Conservation (phyloP, 2,329 filamentous ascomycete genomes). For the Cordyceps militaris region DNA sequence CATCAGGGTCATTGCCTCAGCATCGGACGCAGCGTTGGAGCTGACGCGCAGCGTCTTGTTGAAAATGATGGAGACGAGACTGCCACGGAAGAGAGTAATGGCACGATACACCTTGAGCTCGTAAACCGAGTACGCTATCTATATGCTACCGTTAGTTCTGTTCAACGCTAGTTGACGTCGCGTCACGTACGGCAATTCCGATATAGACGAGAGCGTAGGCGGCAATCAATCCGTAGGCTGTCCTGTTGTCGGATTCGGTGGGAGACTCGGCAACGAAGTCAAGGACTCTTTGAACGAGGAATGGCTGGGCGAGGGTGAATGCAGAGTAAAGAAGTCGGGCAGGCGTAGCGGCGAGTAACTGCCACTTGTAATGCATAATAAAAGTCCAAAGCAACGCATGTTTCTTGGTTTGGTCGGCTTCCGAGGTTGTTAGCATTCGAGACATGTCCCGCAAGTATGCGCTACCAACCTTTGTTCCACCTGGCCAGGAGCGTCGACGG, state of each 20-base stretch:
- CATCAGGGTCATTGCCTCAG: constrained; percentile 35
- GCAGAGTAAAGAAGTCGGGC: constrained; percentile 30
- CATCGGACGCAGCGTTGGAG: constrained; percentile 24
- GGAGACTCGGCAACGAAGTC: constrained; percentile 22
- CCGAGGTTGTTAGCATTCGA: not conserved
- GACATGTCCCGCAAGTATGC: not conserved
- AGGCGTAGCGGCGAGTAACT: constrained; percentile 24
- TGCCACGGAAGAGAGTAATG: constrained; percentile 28
- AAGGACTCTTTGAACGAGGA: constrained; percentile 32
- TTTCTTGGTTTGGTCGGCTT: constrained; percentile 18
- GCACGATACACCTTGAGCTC: constrained; percentile 29
- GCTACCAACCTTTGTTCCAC: constrained; percentile 14
- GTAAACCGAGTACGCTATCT: constrained; percentile 17
- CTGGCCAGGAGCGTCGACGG: constrained; percentile 11
- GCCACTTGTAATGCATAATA: constrained; percentile 21
- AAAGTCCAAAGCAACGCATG: constrained; percentile 20
- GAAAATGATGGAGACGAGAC: constrained; percentile 39
- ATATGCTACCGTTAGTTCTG: not conserved
- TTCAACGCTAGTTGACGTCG: not conserved
- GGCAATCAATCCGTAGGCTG: constrained; percentile 32
- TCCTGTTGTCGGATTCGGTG: constrained; percentile 20
- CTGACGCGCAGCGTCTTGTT: constrained; percentile 33
- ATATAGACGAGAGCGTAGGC: constrained; percentile 32
- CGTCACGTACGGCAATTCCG: constrained; percentile 30
- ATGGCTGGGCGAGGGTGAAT: constrained; percentile 37